Base-by-base conservation (phyloP, 176 grass and related monocot species). In the Oryza meyeriana region DNA sequence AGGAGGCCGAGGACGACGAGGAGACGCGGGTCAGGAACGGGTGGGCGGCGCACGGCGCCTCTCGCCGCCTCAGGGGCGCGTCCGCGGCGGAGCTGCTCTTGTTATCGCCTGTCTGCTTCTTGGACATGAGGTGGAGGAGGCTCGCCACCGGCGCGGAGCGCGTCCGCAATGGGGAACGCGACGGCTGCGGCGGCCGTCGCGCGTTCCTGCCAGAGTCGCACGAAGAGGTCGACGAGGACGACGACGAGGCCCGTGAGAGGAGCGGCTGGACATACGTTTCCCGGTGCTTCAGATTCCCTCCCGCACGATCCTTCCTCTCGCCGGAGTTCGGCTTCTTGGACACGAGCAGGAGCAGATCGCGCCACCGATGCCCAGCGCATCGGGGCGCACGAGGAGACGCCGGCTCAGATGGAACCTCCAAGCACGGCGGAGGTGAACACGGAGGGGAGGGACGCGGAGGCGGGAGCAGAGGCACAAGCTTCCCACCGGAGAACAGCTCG, bases 401-500 rank as follows among this genome's bases (percentile, higher is more conserved):
- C 17, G 81, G 79, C 45, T 88, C 85, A 1, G 80, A 76, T 11
- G 57, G 52, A 13, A 39, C 73, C 74, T 78, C 72, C 39, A 47
- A 16, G 68, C 75, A 35, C 71, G 36, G 74, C 5, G 34, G 70
- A 14, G 61, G 75, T 32, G 74, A 64, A 17, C 50, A 81, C 0
- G 66, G 47, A 0, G 58, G 18, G 0, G 61, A 32, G 1, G 88
- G 16, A 17, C 64, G 81, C 5, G 50, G 82, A 0, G 30, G 79
- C 0, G 72, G 83, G 65, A 72, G 86, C 4, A 94, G 65, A 25
- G 92, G 92, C 2, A 91, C 92, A 75, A 94, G 83, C 86, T 91
- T 94, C 0, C 88, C 92, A 1, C 78, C 86, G 11, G 67, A 83
- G 86, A 94, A 94, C 71, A 94, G 92, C 86, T 91, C 88, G 72